Conservation (phyloP, 192 early-diverging fungal species). For the Podila verticillata region DNA sequence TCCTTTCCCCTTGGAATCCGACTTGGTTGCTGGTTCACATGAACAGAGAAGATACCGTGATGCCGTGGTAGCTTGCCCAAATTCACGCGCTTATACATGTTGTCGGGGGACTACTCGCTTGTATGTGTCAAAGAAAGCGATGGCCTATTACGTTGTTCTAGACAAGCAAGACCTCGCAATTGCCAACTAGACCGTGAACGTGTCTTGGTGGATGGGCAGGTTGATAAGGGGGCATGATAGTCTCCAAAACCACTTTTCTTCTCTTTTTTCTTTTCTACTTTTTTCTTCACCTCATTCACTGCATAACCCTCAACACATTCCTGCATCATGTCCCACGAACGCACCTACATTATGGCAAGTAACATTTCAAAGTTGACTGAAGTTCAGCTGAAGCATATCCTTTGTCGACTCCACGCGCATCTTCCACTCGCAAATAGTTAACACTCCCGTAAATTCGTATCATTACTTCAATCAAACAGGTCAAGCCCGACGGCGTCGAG, state of each 20-base stretch:
- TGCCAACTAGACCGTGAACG: too few species aligned
- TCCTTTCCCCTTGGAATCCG: too few species aligned
- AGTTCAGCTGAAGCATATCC: too few species aligned
- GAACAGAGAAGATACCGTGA: too few species aligned
- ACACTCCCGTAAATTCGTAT: conserved; percentile 26
- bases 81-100: too few species aligned
- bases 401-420: neutral
- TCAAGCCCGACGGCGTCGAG: conserved; percentile 89
- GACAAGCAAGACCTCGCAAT: too few species aligned
- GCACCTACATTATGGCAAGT: conserved; percentile 53
- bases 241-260: neutral
- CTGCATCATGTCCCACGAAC: conserved; percentile 21
- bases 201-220: neutral
- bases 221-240: neutral
- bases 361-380: too few species aligned
- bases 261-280: conserved; percentile 24
- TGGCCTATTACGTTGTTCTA: too few species aligned
- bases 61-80: too few species aligned
- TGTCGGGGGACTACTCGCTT: too few species aligned
- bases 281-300: neutral
- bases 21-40: too few species aligned
- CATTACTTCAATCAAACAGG: conserved; percentile 11
- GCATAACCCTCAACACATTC: conserved; percentile 12
- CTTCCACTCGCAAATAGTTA: neutral
- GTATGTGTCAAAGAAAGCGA: too few species aligned